phyloP scores from a whole-genome alignment of 2,329 filamentous ascomycete species.

The Fusarium bulbicola region DNA sequence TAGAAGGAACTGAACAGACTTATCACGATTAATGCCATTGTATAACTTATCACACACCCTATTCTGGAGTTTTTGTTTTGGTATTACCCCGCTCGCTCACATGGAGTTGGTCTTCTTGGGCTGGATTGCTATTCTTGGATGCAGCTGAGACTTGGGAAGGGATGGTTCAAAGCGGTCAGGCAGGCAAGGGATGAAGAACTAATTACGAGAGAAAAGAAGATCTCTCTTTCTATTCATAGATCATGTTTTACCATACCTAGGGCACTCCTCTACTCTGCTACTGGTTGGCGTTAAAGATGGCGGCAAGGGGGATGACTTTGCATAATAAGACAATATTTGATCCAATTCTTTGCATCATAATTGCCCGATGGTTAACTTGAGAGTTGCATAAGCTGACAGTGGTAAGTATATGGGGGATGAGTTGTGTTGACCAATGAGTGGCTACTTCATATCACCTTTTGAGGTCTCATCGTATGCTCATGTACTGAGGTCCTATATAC shows the following conservation, averaged over 20 bases:
- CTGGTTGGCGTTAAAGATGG: constrained; percentile 24
- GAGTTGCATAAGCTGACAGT: not conserved
- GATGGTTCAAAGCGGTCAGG: constrained; percentile 2
- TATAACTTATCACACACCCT: constrained; percentile 20
- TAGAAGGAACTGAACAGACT: constrained; percentile 7
- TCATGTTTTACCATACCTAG: constrained; percentile 14
- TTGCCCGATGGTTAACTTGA: not conserved
- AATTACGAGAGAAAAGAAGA: not conserved
- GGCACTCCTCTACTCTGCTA: constrained; percentile 10
- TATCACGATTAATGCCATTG: constrained; percentile 33
- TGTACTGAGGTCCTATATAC: not conserved
- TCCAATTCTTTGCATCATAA: not conserved
- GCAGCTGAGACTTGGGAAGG: constrained; percentile 20
- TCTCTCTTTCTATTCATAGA: constrained; percentile 31
- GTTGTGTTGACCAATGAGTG: not conserved
- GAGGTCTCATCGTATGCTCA: not conserved
- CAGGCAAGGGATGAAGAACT: not conserved
- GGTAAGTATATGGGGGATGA: not conserved
- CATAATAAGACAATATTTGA: constrained; percentile 13
- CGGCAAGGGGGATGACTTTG: constrained; percentile 3
- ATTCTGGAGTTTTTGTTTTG: constrained; percentile 9
- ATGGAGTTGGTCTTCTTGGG: constrained; percentile 21
- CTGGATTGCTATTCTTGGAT: constrained; percentile 19
- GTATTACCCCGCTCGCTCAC: constrained; percentile 39
- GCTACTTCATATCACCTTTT: not conserved